phyloP scores from a whole-genome alignment of 139 green algal species.

The Closterium sp. region DNA sequence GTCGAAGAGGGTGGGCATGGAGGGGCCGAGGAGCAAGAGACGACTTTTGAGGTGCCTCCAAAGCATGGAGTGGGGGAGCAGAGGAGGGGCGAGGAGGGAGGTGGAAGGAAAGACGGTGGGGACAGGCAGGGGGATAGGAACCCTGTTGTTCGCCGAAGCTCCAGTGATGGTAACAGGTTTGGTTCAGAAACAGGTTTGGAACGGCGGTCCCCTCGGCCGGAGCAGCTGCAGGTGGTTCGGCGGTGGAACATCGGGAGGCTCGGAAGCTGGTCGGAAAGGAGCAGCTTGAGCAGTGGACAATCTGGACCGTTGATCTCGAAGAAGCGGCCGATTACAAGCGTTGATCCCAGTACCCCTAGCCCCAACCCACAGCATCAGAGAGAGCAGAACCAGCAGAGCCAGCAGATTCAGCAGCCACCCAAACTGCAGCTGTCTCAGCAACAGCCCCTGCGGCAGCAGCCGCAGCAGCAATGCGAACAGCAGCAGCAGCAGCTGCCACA shows the following conservation, averaged over 20 bases:
- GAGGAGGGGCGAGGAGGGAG: neutral
- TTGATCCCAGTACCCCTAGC: neutral
- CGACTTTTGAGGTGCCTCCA: too few relatives aligned
- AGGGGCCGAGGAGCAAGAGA: too few relatives aligned
- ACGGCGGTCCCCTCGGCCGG: neutral
- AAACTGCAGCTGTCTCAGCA: neutral
- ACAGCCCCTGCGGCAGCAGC: neutral
- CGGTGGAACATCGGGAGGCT: neutral
- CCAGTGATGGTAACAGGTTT: neutral
- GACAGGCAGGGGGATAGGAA: neutral
- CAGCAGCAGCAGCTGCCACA: neutral
- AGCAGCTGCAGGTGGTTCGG: neutral
- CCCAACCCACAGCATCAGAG: neutral
- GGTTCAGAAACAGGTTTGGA: neutral
- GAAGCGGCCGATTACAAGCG: conserved; percentile 1
- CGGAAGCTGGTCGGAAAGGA: neutral
- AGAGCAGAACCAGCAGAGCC: neutral
- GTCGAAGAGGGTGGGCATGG: too few relatives aligned
- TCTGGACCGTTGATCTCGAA: neutral
- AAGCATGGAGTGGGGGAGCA: neutral
- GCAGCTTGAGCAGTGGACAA: neutral
- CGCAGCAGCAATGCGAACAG: neutral
- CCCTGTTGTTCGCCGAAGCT: neutral
- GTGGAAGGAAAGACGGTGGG: neutral
- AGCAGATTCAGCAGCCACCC: neutral